Percentiles rank a stretch among this genome's conserved stretches.
These are phyloP conservation scores for Pezicula neosporulosa DNA, from an alignment of 2,329 filamentous ascomycete genomes.

Conservation along the genomic window DNA sequence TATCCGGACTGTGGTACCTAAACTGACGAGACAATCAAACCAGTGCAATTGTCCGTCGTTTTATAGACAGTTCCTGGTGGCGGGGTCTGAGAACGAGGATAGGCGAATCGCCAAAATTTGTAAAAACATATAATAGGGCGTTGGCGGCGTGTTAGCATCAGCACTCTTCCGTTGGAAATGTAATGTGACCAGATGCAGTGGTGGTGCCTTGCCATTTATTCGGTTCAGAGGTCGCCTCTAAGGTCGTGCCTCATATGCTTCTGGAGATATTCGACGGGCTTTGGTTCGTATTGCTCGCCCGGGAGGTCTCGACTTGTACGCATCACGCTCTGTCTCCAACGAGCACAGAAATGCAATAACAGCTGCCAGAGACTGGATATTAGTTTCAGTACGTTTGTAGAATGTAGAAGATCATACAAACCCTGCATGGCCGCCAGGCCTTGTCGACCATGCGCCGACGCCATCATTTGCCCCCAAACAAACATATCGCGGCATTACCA, in stretches of 20 bases:
- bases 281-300: constrained; percentile 48
- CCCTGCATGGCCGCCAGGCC: constrained; percentile 87
- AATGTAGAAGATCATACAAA: constrained; percentile 37
- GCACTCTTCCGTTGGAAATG: constrained; percentile 43
- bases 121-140: constrained; percentile 77
- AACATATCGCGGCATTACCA: constrained; percentile 83
- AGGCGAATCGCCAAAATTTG: constrained; percentile 90
- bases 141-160: constrained; percentile 22
- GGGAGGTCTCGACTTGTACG: constrained; percentile 37
- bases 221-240: constrained; percentile 70
- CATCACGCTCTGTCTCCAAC: constrained; percentile 68
- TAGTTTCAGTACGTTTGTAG: constrained; percentile 5
- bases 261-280: constrained; percentile 74
- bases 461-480: constrained; percentile 90
- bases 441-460: constrained; percentile 89
- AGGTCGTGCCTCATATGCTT: constrained; percentile 81
- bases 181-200: constrained; percentile 76
- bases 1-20: constrained; percentile 92
- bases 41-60: constrained; percentile 93
- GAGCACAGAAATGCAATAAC: constrained; percentile 93
- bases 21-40: constrained; percentile 95
- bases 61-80: constrained; percentile 70
- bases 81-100: constrained; percentile 80
- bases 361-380: constrained; percentile 73
- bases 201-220: constrained; percentile 90